Evolutionary conservation across 331 rosid species (phyloP), one percentile per base, ranked within the genome.

Genomic region (Stylosanthes scabra): DNA sequence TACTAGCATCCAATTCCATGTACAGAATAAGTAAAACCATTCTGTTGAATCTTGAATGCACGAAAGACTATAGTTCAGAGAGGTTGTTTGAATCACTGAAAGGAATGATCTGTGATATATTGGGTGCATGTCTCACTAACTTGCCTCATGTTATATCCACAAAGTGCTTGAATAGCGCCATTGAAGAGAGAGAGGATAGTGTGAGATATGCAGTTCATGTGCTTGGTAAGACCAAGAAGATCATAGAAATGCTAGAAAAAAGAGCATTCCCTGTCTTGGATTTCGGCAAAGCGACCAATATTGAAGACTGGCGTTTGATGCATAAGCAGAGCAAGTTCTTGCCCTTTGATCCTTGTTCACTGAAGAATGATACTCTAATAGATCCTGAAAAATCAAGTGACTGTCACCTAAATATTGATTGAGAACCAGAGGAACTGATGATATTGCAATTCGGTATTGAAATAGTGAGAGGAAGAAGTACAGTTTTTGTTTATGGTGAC

Each of bases 81-180:
- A 67, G 65, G 66, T 44, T 89, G 71, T 83, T 78, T 25, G 87
- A 70, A 59, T 89, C 44, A 58, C 63, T 89, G 27, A 80, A 40
- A 7, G 51, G 14, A 62, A 72, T 86, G 82, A 88, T 94, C 54
- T 74, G 89, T 58, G 96, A 86, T 52, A 87, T 90, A 64, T 42
- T 89, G 71, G 88, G 96, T 7, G 96, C 97, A 39, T 94, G 97
- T 80, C 80, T 91, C 66, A 78, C 87, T 28, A 94, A 94, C 84
- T 66, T 91, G 45, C 84, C 86, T 16, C 44, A 45, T 47, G 83
- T 74, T 60, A 84, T 94, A 83, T 76, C 83, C 4, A 20, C 34
- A 0, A 85, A 76, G 80, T 88, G 90, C 75, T 60, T 79, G 82
- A 72, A 59, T 74, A 74, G 85, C 47, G 60, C 79, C 42, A 91